These are phyloP conservation scores for Globisporangium spiculum DNA, from an alignment of 352 stramenopile species.

Conservation along the genomic window DNA sequence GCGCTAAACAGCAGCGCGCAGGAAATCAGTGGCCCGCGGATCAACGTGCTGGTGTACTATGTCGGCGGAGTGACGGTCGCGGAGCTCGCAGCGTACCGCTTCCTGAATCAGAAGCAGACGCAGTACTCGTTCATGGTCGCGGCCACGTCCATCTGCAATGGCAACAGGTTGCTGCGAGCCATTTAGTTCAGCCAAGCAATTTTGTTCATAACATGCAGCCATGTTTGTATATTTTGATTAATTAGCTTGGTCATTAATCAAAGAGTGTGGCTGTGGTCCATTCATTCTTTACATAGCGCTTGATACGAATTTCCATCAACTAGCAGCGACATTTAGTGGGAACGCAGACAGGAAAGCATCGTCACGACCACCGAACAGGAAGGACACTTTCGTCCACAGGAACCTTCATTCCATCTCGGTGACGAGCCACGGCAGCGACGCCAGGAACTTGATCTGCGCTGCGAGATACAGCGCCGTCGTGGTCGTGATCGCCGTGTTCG, in stretches of 20 bases:
- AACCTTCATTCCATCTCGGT: conserved; percentile 5
- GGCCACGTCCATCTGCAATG: conserved; percentile 74
- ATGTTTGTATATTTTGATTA: neutral
- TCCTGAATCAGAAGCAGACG: conserved; percentile 62
- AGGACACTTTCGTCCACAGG: conserved; percentile 1
- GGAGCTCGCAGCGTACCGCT: conserved; percentile 75
- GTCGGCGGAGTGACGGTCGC: conserved; percentile 80
- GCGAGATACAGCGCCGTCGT: conserved; percentile 30
- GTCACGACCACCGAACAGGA: conserved; percentile 1
- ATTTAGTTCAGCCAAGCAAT: conserved; percentile 26
- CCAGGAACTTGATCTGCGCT: conserved; percentile 41
- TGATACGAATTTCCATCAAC: neutral
- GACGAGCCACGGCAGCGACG: conserved; percentile 12
- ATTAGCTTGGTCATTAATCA: neutral
- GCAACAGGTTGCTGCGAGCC: conserved; percentile 54
- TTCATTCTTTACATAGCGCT: neutral
- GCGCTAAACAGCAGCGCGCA: conserved; percentile 1
- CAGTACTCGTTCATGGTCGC: conserved; percentile 67
- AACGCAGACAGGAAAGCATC: conserved; percentile 7
- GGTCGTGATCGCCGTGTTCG: conserved; percentile 33
- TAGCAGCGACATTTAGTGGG: conserved; percentile 1
- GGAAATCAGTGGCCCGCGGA: neutral
- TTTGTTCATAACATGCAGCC: neutral
- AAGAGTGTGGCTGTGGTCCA: neutral
- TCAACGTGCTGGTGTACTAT: conserved; percentile 77